Percentiles rank a stretch among this genome's conserved stretches.
Conservation (phyloP, 805 yeast species). For the Wickerhamiella dianesei region DNA sequence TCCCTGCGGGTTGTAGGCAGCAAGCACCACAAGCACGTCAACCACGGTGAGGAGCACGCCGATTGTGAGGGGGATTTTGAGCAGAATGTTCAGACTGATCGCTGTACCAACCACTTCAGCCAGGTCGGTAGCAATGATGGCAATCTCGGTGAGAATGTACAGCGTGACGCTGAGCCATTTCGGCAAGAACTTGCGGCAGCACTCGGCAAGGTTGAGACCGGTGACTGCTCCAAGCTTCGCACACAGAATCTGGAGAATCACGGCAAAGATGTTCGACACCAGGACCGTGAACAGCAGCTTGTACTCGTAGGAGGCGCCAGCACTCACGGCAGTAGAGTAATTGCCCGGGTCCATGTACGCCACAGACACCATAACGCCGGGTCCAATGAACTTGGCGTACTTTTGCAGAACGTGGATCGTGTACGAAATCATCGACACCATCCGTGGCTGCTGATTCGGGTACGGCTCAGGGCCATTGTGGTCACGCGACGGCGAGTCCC, state of each 20-base stretch:
- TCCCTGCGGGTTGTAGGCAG: slow-evolving; percentile 69
- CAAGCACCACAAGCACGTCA: slow-evolving; percentile 64
- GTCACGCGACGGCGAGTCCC: slow-evolving; percentile 1
- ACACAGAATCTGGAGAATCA: slow-evolving; percentile 67
- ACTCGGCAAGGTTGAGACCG: slow-evolving; percentile 76
- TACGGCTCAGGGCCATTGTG: not conserved
- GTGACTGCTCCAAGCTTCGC: slow-evolving; percentile 81
- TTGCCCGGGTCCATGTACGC: slow-evolving; percentile 94
- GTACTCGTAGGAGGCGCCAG: slow-evolving; percentile 71
- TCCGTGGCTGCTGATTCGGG: not conserved
- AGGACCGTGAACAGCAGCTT: slow-evolving; percentile 58
- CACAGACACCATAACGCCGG: slow-evolving; percentile 77
- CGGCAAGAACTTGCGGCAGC: slow-evolving; percentile 62
- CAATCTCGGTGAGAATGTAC: slow-evolving; percentile 66
- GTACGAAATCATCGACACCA: slow-evolving; percentile 5
- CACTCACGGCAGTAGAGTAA: slow-evolving; percentile 76
- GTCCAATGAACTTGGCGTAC: slow-evolving; percentile 62
- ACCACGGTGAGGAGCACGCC: slow-evolving; percentile 73
- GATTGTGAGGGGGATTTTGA: slow-evolving; percentile 53
- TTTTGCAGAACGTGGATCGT: slow-evolving; percentile 29
- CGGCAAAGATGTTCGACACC: slow-evolving; percentile 72
- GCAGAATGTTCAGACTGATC: slow-evolving; percentile 63
- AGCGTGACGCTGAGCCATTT: slow-evolving; percentile 47
- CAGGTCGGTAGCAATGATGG: slow-evolving; percentile 82
- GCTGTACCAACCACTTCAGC: slow-evolving; percentile 95